Conservation (phyloP, 2,329 filamentous ascomycete genomes). For the Orbilia javanica region DNA sequence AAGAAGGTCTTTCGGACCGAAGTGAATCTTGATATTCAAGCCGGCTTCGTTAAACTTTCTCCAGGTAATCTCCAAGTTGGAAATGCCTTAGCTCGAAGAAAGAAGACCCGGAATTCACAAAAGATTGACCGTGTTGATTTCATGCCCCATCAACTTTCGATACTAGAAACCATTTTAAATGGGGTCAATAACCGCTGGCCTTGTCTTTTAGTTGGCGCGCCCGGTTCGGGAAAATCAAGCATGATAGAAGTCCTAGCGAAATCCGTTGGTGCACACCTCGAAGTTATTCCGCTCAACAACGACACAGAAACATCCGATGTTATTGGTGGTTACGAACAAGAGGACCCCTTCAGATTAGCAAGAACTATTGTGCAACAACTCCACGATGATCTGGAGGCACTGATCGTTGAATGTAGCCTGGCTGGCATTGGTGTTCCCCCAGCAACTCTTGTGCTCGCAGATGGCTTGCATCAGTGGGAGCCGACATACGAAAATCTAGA, state of each 20-base stretch:
- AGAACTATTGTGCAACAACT: conserved; percentile 73
- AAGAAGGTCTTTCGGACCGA: conserved; percentile 72
- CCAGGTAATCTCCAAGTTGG: conserved; percentile 79
- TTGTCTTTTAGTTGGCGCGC: conserved; percentile 85
- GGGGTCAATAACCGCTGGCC: conserved; percentile 89
- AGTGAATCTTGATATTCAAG: conserved; percentile 67
- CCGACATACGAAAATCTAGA: conserved; percentile 29
- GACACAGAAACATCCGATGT: conserved; percentile 98
- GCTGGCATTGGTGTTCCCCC: neutral
- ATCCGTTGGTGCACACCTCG: conserved; percentile 78
- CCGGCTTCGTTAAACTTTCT: conserved; percentile 80
- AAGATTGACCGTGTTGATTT: conserved; percentile 61
- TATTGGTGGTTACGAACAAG: conserved; percentile 95
- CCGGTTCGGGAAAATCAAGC: conserved; percentile 87
- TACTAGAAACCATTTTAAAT: conserved; percentile 87
- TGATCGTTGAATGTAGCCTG: conserved; percentile 29
- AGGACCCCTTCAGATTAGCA: conserved; percentile 81
- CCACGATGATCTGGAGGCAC: conserved; percentile 61
- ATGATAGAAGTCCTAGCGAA: conserved; percentile 85
- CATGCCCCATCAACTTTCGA: conserved; percentile 71
- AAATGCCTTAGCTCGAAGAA: conserved; percentile 76
- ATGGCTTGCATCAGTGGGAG: conserved; percentile 37
- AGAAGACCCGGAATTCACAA: conserved; percentile 65
- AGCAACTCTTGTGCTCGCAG: conserved; percentile 13
- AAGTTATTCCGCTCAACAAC: conserved; percentile 89